phyloP scores from a whole-genome alignment of 2,329 filamentous ascomycete genomes.

The Chrysoporthe austroafricana region DNA sequence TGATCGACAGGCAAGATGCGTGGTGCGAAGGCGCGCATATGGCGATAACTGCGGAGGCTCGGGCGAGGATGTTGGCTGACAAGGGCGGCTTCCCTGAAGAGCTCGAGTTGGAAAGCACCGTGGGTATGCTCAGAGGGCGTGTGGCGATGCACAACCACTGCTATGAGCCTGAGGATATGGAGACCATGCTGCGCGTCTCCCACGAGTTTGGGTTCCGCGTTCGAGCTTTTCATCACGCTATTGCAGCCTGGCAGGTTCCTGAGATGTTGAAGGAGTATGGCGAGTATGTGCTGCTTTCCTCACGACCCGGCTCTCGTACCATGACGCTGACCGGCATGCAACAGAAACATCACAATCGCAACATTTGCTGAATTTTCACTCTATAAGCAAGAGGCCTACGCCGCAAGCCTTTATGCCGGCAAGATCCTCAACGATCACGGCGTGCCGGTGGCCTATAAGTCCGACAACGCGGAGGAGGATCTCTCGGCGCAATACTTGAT shows the following conservation, averaged over 20 bases:
- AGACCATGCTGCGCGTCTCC: slow-evolving; percentile 47
- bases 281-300: slow-evolving; percentile 36
- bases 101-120: slow-evolving; percentile 45
- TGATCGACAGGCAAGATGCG: slow-evolving; percentile 43
- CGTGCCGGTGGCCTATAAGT: slow-evolving; percentile 49
- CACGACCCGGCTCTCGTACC: not conserved
- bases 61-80: slow-evolving; percentile 23
- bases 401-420: slow-evolving; percentile 44
- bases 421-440: slow-evolving; percentile 45
- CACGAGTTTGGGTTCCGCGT: slow-evolving; percentile 48
- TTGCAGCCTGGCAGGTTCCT: slow-evolving; percentile 45
- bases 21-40: slow-evolving; percentile 31
- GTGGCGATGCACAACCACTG: slow-evolving; percentile 50
- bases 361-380: slow-evolving; percentile 47
- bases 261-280: slow-evolving; percentile 44
- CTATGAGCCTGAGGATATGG: slow-evolving; percentile 48
- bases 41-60: slow-evolving; percentile 30
- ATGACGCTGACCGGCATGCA: not conserved
- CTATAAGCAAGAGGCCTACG: slow-evolving; percentile 49
- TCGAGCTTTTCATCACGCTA: slow-evolving; percentile 46
- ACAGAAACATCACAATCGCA: slow-evolving; percentile 46
- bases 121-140: slow-evolving; percentile 45
- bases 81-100: slow-evolving; percentile 38
- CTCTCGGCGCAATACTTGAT: slow-evolving; percentile 47
- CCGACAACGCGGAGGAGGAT: slow-evolving; percentile 40